These are phyloP conservation scores for Chytriomyces sp. DNA, from an alignment of 192 early-diverging fungal species.

Conservation along the genomic window DNA sequence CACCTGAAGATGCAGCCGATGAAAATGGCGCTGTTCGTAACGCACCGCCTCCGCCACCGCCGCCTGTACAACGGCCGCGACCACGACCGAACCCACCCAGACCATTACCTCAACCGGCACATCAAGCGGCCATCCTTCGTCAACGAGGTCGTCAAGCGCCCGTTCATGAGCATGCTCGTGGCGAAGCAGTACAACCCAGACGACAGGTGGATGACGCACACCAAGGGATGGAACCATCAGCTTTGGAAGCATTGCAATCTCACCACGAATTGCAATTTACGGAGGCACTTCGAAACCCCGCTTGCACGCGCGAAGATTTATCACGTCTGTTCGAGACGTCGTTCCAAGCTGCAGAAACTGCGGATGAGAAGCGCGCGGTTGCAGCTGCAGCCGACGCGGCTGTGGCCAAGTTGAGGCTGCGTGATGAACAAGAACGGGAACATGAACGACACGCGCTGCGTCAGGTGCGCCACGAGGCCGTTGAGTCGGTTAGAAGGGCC, in stretches of 20 bases:
- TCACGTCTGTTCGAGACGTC: neutral
- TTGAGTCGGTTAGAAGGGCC: neutral
- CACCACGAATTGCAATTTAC: neutral
- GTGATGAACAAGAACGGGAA: neutral
- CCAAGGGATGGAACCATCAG: no score
- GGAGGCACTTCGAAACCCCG: neutral
- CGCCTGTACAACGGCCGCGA: neutral
- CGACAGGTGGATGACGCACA: no score
- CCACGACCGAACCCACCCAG: neutral
- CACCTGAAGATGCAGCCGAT: conserved; percentile 14
- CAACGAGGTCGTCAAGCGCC: no score
- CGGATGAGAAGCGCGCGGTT: neutral
- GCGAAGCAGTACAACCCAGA: no score
- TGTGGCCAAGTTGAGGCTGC: neutral
- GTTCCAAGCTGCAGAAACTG: neutral
- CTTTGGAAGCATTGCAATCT: neutral
- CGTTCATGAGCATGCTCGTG: no score
- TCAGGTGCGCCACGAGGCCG: neutral
- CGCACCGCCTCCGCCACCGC: neutral
- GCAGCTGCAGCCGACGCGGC: neutral
- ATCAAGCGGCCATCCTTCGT: no score
- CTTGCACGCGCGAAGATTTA: neutral
- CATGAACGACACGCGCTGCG: neutral
- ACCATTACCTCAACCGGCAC: no score
- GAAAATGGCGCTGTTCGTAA: neutral